These are phyloP conservation scores for Myxozyma vanderwaltii DNA, from an alignment of 805 yeast species.

Conservation along the genomic window DNA sequence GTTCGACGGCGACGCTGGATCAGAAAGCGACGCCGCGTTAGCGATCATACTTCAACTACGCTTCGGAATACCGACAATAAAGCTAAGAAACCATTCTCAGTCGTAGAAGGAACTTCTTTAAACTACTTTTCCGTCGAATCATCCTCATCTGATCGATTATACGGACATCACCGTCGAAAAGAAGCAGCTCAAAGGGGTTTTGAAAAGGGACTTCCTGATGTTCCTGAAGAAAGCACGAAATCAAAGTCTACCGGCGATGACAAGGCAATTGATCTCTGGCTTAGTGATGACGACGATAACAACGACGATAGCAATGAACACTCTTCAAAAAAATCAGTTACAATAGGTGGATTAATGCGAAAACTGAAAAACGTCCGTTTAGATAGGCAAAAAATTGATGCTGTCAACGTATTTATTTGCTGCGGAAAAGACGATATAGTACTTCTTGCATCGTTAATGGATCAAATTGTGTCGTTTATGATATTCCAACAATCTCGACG, in stretches of 20 bases:
- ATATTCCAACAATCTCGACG: conserved; percentile 32
- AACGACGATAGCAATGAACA: background rate
- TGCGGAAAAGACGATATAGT: conserved; percentile 27
- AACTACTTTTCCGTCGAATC: conserved; percentile 22
- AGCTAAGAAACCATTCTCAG: conserved; percentile 6
- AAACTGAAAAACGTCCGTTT: conserved; percentile 22
- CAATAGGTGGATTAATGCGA: conserved; percentile 17
- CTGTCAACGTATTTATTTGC: conserved; percentile 23
- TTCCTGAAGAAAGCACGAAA: background rate
- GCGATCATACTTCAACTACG: background rate
- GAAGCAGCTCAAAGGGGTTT: background rate
- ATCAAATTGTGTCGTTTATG: conserved; percentile 20
- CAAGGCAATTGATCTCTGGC: background rate
- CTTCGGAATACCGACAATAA: background rate
- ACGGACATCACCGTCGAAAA: background rate
- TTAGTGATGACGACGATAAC: conserved; percentile 9
- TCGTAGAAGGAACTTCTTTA: conserved; percentile 11
- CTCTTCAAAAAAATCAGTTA: background rate
- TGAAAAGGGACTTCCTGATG: background rate
- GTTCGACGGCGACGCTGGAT: conserved; percentile 72
- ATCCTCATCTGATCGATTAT: conserved; percentile 5
- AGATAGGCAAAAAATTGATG: conserved; percentile 33
- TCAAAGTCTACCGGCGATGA: background rate
- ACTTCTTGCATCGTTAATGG: conserved; percentile 25
- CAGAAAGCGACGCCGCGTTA: conserved; percentile 40